Evolutionary conservation across 2,329 filamentous ascomycete species (phyloP).

Genomic region (Sordariomycetes sp.): DNA sequence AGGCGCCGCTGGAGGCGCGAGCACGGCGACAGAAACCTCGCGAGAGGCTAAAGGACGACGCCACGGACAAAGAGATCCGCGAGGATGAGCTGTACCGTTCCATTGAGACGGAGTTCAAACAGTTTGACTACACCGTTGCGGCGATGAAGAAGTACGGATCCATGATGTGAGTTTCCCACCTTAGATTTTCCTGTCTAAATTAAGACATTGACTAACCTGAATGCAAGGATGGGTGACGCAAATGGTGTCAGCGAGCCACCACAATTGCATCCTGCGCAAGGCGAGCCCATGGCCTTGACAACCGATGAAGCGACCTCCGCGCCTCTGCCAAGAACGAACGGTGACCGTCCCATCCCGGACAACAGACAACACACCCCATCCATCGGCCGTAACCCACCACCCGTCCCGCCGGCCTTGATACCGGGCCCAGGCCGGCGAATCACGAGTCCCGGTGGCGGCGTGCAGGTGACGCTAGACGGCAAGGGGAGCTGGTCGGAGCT

Average conservation of each 20-base stretch:
- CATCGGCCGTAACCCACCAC: not conserved
- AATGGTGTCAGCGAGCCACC: not conserved
- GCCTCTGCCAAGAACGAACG: constrained; percentile 14
- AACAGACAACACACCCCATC: not conserved
- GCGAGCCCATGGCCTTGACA: constrained; percentile 24
- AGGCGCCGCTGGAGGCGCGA: constrained; percentile 85
- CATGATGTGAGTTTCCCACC: not conserved
- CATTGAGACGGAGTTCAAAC: constrained; percentile 87
- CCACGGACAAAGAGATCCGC: constrained; percentile 85
- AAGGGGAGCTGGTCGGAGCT: constrained; percentile 85
- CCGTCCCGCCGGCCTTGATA: not conserved
- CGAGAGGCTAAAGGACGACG: constrained; percentile 83
- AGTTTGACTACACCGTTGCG: constrained; percentile 86
- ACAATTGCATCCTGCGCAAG: not conserved
- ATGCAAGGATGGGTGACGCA: not conserved
- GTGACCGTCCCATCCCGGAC: constrained; percentile 1
- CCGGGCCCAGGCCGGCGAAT: constrained; percentile 45
- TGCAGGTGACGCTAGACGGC: constrained; percentile 84
- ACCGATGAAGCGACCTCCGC: constrained; percentile 34
- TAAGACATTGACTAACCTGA: not conserved
- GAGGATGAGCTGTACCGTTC: constrained; percentile 88
- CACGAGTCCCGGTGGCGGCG: constrained; percentile 66
- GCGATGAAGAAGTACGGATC: constrained; percentile 57
- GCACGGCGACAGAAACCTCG: constrained; percentile 88
- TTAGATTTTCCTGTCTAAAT: not conserved